phyloP scores from a whole-genome alignment of 768 basidiomycete species.

The Trametes gibbosa region DNA sequence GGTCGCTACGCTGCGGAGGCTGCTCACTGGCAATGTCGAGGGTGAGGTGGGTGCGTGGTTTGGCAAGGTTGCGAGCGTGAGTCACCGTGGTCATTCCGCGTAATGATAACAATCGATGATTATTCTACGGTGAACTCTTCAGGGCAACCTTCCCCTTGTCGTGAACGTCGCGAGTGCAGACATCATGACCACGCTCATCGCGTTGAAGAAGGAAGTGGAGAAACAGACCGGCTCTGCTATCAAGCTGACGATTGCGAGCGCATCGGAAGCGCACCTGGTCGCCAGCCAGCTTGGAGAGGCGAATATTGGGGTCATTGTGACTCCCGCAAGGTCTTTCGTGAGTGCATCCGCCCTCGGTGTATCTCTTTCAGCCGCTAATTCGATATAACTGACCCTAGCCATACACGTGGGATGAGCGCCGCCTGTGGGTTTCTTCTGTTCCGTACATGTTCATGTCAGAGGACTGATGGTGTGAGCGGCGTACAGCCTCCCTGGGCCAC shows the following conservation, averaged over 20 bases:
- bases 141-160: constrained; percentile 65
- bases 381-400: constrained; percentile 34
- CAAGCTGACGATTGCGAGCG: constrained; percentile 53
- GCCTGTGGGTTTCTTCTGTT: constrained; percentile 46
- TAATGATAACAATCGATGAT: background rate
- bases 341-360: background rate
- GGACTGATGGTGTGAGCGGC: background rate
- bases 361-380: no score
- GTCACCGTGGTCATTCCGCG: background rate
- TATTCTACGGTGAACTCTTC: background rate
- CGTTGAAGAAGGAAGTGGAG: constrained; percentile 56
- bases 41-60: constrained; percentile 34
- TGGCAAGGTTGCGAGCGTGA: constrained; percentile 31
- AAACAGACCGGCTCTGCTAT: constrained; percentile 26
- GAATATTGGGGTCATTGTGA: constrained; percentile 69
- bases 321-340: constrained; percentile 54
- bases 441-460: background rate
- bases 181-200: constrained; percentile 66
- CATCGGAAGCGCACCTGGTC: constrained; percentile 57
- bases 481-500: constrained; percentile 64
- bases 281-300: constrained; percentile 61
- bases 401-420: constrained; percentile 56
- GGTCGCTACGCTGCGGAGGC: constrained; percentile 65
- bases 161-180: constrained; percentile 70
- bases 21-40: constrained; percentile 44